Evolutionary conservation across 768 basidiomycete genomes (phyloP).

Genomic region (Leccinum pellstonianum): DNA sequence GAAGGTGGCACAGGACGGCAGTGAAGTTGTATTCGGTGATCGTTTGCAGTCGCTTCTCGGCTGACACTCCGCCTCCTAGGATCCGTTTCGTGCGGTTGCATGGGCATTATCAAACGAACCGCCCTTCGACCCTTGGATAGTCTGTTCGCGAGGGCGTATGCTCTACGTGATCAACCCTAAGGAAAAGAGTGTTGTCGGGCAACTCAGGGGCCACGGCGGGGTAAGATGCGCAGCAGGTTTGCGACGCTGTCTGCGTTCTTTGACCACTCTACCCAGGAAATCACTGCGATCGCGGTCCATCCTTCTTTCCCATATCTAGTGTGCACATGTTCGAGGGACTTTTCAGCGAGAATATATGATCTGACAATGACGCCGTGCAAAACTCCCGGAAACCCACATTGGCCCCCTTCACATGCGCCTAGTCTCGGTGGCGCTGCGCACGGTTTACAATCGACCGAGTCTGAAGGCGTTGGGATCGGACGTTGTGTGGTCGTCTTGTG

Average conservation of each 20-base stretch:
- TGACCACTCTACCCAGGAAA: slow-evolving; percentile 42
- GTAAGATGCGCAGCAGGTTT: slow-evolving; percentile 41
- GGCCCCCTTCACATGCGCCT: slow-evolving; percentile 49
- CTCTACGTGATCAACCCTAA: slow-evolving; percentile 55
- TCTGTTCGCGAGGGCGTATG: slow-evolving; percentile 54
- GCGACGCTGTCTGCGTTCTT: not conserved
- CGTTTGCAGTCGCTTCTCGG: not conserved
- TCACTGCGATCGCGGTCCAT: slow-evolving; percentile 69
- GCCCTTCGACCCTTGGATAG: slow-evolving; percentile 56
- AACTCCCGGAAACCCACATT: slow-evolving; percentile 51
- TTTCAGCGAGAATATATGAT: slow-evolving; percentile 69
- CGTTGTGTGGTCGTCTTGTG: slow-evolving; percentile 64
- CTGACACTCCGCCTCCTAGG: slow-evolving; percentile 18
- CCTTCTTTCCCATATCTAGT: slow-evolving; percentile 56
- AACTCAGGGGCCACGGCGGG: slow-evolving; percentile 69
- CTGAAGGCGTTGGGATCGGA: slow-evolving; percentile 57
- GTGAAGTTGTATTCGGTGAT: slow-evolving; percentile 15
- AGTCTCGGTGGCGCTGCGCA: slow-evolving; percentile 68
- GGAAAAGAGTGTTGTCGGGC: slow-evolving; percentile 40
- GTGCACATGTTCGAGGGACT: slow-evolving; percentile 73
- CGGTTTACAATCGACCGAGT: slow-evolving; percentile 58
- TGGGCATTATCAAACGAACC: slow-evolving; percentile 53
- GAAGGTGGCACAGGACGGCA: slow-evolving; percentile 32
- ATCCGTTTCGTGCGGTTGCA: slow-evolving; percentile 40
- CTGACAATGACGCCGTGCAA: slow-evolving; percentile 39